Evolutionary conservation across 2,329 filamentous ascomycete species (phyloP).

Genomic region (Penicillium psychrosexuale): DNA sequence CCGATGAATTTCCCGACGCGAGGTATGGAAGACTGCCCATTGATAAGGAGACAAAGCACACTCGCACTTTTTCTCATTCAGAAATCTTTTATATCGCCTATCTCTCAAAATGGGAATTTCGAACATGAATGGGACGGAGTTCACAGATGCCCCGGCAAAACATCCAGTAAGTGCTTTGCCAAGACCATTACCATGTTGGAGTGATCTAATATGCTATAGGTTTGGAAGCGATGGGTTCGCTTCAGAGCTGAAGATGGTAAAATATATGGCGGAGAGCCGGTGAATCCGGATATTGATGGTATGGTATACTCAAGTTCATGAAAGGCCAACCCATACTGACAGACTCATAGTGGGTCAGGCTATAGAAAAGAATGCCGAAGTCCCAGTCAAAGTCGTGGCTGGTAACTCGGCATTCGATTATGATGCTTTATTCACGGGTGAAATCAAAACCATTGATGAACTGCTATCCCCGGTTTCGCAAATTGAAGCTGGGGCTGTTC

Average conservation of each 20-base stretch:
- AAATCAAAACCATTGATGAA: conserved; percentile 1
- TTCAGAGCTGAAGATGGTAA: conserved; percentile 7
- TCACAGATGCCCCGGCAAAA: not conserved
- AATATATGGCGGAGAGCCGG: conserved; percentile 11
- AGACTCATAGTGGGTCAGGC: conserved; percentile 7
- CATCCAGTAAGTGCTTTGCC: conserved; percentile 1
- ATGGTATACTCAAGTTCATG: not conserved
- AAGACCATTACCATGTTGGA: not conserved
- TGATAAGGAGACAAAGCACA: conserved; percentile 1
- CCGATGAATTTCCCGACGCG: conserved; percentile 12
- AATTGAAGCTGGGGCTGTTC: conserved; percentile 10
- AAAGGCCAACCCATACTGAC: not conserved
- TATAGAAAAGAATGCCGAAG: not conserved
- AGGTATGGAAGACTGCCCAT: not conserved
- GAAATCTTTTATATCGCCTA: not conserved
- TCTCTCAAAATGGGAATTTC: conserved; percentile 7
- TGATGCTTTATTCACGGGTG: conserved; percentile 8
- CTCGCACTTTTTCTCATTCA: not conserved
- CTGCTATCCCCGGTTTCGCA: conserved; percentile 12
- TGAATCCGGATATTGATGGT: conserved; percentile 10
- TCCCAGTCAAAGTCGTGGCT: conserved; percentile 4
- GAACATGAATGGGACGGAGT: not conserved
- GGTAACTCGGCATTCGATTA: conserved; percentile 8
- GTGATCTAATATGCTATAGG: not conserved
- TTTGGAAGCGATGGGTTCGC: conserved; percentile 14